Conservation (phyloP, 2,329 filamentous ascomycete genomes). For the Elsinoe necatrix region DNA sequence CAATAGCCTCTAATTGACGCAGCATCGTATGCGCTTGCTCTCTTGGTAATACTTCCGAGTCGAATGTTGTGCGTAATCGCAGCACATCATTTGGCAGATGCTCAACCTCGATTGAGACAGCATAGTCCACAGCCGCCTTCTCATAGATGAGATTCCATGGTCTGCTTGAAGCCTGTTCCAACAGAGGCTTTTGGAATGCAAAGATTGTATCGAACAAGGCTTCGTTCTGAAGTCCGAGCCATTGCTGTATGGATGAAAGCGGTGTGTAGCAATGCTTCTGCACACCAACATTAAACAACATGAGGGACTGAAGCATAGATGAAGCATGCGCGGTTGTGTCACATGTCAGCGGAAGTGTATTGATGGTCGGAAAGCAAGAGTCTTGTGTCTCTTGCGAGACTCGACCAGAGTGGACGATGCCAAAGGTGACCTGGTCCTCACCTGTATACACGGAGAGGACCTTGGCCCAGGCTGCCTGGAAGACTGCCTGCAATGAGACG, state of each 20-base stretch:
- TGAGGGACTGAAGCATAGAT: slow-evolving; percentile 53
- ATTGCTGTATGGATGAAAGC: slow-evolving; percentile 62
- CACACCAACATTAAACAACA: slow-evolving; percentile 55
- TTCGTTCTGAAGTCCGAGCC: slow-evolving; percentile 56
- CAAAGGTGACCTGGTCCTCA: slow-evolving; percentile 66
- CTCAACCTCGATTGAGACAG: slow-evolving; percentile 72
- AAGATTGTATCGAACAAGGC: slow-evolving; percentile 77
- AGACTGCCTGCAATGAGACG: slow-evolving; percentile 66
- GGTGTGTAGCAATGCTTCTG: slow-evolving; percentile 65
- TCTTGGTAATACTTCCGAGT: slow-evolving; percentile 54
- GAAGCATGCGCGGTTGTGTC: slow-evolving; percentile 46
- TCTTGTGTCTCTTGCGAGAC: slow-evolving; percentile 50
- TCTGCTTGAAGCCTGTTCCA: slow-evolving; percentile 19
- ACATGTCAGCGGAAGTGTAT: slow-evolving; percentile 67
- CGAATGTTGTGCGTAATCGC: slow-evolving; percentile 57
- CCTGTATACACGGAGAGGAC: slow-evolving; percentile 69
- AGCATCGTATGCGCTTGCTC: slow-evolving; percentile 62
- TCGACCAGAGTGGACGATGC: slow-evolving; percentile 70
- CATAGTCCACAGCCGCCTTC: slow-evolving; percentile 63
- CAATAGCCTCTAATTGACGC: slow-evolving; percentile 59
- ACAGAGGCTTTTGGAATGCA: slow-evolving; percentile 61
- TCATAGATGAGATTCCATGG: slow-evolving; percentile 59
- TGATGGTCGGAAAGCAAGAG: slow-evolving; percentile 68
- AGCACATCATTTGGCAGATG: slow-evolving; percentile 44
- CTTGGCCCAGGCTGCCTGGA: slow-evolving; percentile 70